Conservation (phyloP, 139 green algal species). For the Zygnema cylindricum region DNA sequence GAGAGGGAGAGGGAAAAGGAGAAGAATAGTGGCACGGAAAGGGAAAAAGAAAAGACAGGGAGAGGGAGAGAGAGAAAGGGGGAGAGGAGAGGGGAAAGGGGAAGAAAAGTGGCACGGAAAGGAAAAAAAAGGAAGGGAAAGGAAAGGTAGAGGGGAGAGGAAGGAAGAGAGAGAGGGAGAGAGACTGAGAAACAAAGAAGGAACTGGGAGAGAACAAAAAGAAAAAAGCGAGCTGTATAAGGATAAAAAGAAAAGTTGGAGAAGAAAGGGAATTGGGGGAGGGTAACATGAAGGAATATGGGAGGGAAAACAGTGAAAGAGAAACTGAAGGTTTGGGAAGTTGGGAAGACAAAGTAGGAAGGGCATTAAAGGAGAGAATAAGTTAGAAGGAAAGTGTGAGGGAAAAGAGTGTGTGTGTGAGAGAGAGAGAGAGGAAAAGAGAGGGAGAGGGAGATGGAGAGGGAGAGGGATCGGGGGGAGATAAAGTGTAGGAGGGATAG, state of each 20-base stretch:
- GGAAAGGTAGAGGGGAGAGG: not conserved
- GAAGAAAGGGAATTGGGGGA: no score
- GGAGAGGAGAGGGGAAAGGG: not conserved
- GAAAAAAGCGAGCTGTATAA: no score
- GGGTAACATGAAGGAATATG: not conserved
- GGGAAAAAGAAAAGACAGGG: conserved; percentile 19
- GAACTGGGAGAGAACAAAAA: not conserved
- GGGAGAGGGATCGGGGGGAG: not conserved
- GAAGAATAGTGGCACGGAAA: conserved; percentile 14
- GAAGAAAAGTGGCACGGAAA: not conserved
- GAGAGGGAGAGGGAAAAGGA: conserved; percentile 27
- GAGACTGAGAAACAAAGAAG: not conserved
- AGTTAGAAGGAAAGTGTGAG: not conserved
- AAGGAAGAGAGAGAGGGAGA: conserved; percentile 11
- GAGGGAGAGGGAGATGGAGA: not conserved
- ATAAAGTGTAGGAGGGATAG: not conserved
- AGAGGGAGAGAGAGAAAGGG: conserved; percentile 16
- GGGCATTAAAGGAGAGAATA: not conserved
- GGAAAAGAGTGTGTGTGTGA: not conserved
- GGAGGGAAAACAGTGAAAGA: not conserved
- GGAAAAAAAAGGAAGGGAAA: not conserved
- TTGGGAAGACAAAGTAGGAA: not conserved
- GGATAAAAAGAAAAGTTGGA: no score
- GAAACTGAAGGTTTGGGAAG: not conserved
- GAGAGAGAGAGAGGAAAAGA: not conserved